Evolutionary conservation across 2,329 filamentous ascomycete species (phyloP).

Genomic region (Trichoderma guizhouense): DNA sequence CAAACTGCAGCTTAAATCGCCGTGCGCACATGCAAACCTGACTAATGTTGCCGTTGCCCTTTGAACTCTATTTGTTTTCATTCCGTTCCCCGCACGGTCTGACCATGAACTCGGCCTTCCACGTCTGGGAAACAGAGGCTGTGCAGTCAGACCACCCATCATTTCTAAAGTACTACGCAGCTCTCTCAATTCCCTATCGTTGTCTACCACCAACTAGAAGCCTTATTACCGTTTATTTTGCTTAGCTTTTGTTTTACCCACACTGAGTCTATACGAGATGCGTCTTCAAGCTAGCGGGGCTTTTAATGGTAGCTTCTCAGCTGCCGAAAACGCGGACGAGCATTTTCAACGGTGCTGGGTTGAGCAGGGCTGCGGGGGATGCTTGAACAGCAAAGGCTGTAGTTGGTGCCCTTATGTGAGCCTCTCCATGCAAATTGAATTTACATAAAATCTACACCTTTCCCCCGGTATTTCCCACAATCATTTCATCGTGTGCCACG

Average conservation of each 20-base stretch:
- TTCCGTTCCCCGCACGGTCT: not conserved
- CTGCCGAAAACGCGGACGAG: constrained; percentile 30
- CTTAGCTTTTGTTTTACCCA: not conserved
- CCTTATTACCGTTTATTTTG: not conserved
- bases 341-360: constrained; percentile 51
- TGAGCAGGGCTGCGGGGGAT: constrained; percentile 46
- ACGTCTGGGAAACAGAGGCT: not conserved
- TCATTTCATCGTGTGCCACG: not conserved
- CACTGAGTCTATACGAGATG: constrained; percentile 21
- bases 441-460: not conserved
- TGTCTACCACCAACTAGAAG: not conserved
- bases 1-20: not conserved
- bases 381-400: constrained; percentile 42
- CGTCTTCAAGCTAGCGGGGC: constrained; percentile 4
- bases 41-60: not conserved
- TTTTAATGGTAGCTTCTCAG: constrained; percentile 32
- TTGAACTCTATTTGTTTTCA: not conserved
- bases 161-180: not conserved
- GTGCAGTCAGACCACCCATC: not conserved
- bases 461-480: not conserved
- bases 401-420: constrained; percentile 54
- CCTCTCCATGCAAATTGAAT: constrained; percentile 3
- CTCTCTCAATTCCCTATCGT: not conserved
- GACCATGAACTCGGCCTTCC: not conserved
- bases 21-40: not conserved